A percentile compares a stretch with the other conserved stretches of the same genome.
Conservation (phyloP, 345 rosid species). For the Lepidium sativum region DNA sequence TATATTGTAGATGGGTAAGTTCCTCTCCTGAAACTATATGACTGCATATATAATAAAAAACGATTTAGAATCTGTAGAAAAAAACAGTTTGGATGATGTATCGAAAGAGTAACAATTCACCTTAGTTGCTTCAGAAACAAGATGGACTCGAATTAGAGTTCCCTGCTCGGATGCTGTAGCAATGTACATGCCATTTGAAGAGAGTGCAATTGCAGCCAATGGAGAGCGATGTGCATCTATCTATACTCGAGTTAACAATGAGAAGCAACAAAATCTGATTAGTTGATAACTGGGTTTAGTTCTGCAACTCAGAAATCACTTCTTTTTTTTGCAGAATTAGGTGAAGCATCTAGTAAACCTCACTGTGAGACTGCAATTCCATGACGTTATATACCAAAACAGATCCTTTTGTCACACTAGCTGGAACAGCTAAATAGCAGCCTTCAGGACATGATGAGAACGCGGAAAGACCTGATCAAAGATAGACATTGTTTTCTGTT, state of each 20-base stretch:
- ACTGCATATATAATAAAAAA: constrained; percentile 33
- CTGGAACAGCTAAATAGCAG: constrained; percentile 94
- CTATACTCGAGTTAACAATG: constrained; percentile 32
- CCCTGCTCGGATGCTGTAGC: constrained; percentile 98
- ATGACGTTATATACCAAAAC: constrained; percentile 79
- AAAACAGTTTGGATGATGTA: neutral
- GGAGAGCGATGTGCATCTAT: constrained; percentile 88
- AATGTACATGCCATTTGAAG: constrained; percentile 71
- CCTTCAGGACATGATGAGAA: constrained; percentile 75
- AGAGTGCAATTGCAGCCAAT: constrained; percentile 69
- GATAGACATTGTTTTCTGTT: neutral
- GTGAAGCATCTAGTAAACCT: constrained; percentile 37
- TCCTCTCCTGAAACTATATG: constrained; percentile 86
- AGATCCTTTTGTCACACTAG: constrained; percentile 69
- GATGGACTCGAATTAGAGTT: constrained; percentile 75
- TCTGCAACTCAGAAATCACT: neutral
- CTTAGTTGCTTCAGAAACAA: constrained; percentile 79
- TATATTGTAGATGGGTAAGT: constrained; percentile 74
- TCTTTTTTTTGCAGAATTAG: neutral
- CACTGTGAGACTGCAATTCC: constrained; percentile 74
- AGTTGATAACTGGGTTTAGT: neutral
- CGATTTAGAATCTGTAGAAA: constrained; percentile 2
- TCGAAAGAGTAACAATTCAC: constrained; percentile 27
- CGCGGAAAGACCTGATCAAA: constrained; percentile 63
- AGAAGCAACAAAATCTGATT: neutral